Evolutionary conservation across 2,329 filamentous ascomycete species (phyloP), one percentile per base, ranked within the genome.

Genomic region (Alternaria triticina): DNA sequence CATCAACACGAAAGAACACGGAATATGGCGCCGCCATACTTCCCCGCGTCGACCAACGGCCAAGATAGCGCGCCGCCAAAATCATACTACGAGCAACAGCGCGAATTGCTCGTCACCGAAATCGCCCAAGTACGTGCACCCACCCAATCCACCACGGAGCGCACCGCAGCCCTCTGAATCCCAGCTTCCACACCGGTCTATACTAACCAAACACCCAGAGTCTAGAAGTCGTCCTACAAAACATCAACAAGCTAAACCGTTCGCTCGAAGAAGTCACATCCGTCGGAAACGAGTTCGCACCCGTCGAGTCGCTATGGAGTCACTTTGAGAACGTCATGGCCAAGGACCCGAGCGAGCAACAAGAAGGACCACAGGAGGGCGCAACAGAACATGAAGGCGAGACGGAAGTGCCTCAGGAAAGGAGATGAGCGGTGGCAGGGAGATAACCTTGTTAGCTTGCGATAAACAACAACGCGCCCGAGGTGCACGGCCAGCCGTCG

Each of bases 311-410:
- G 28, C 86, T 99, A 15, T 99, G 96, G 96, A 96, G 92, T 43
- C 93, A 97, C 75, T 98, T 99, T 76, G 96, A 99, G 82, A 92
- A 90, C 70, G 94, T 98, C 72, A 98, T 97, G 94, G 92, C 88
- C 9, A 92, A 91, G 74, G 87, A 91, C 59, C 81, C 83, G n/a
- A 79, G 65, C 11, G 87, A 69, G 54, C 66, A 58, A 43, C 62
- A 69, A 15, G 70, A 70, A 33, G 63, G 62, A 40, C 66, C 71
- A 28, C 69, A 72, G 23, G 72, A 71, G 43, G 70, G 67, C 12
- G 64, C 72, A 47, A 69, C 69, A 10, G 73, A 75, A 50, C 70
- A 69, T 9, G 68, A 69, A 28, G 70, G 69, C 10, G 54, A 69
- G 55, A 74, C 64, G 23, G 68, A 73, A 47, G 61, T 68, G 40